These are phyloP conservation scores for Sarcomyxa edulis DNA, from an alignment of 768 basidiomycete species.

Conservation along the genomic window DNA sequence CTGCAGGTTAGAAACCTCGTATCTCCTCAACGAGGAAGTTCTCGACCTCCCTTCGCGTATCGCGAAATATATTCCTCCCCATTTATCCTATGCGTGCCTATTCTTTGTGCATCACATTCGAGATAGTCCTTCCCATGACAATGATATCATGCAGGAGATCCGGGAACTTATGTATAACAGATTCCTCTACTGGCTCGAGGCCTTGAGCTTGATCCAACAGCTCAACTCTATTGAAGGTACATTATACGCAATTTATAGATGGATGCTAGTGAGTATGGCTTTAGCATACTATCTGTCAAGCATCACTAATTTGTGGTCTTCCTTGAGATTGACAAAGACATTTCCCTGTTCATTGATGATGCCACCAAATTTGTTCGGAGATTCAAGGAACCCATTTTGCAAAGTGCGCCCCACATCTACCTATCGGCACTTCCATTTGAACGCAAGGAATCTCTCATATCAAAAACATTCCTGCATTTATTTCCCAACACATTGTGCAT, in stretches of 20 bases:
- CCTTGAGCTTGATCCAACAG: slow-evolving; percentile 19
- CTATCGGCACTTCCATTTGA: slow-evolving; percentile 30
- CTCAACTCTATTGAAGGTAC: slow-evolving; percentile 7
- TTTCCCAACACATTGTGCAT: slow-evolving; percentile 11
- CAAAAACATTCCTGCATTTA: slow-evolving; percentile 9
- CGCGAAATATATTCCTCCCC: slow-evolving; percentile 14
- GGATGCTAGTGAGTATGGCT: slow-evolving; percentile 11
- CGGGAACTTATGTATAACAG: slow-evolving; percentile 15
- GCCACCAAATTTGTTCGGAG: slow-evolving; percentile 21
- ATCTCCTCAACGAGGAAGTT: slow-evolving; percentile 20
- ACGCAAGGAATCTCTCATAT: slow-evolving; percentile 13
- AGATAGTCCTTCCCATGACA: background rate
- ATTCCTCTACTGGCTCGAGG: slow-evolving; percentile 27
- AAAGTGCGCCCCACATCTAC: slow-evolving; percentile 31
- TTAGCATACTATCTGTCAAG: no score
- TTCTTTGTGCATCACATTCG: slow-evolving; percentile 26
- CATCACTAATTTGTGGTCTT: no score
- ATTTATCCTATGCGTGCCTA: slow-evolving; percentile 22
- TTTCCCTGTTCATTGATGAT: slow-evolving; percentile 17
- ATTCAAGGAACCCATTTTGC: slow-evolving; percentile 22
- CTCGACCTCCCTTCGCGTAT: slow-evolving; percentile 15
- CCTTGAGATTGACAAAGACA: no score
- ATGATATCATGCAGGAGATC: slow-evolving; percentile 9
- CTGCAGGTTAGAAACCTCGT: slow-evolving; percentile 23
- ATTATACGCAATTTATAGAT: slow-evolving; percentile 1